These are phyloP conservation scores for Senna siamea DNA, from an alignment of 306 rosid genomes.

Conservation along the genomic window DNA sequence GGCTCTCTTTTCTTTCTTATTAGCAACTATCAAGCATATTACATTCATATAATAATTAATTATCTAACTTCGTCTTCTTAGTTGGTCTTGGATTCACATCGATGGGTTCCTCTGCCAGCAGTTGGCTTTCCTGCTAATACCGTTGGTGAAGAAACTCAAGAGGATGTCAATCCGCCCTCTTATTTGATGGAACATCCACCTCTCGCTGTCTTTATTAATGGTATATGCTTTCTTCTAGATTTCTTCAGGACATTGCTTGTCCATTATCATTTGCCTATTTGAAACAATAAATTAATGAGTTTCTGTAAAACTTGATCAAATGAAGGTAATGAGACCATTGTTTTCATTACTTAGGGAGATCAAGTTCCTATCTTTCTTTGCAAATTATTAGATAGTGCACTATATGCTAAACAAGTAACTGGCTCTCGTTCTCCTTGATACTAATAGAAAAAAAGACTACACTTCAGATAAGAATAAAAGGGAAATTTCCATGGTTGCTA, in stretches of 20 bases:
- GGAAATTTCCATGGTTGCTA: neutral
- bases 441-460: neutral
- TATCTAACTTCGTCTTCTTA: constrained; percentile 42
- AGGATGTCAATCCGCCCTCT: constrained; percentile 91
- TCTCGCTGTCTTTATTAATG: constrained; percentile 96
- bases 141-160: constrained; percentile 75
- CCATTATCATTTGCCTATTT: constrained; percentile 16
- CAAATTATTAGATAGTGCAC: neutral
- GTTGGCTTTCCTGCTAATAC: constrained; percentile 75
- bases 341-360: neutral
- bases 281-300: constrained; percentile 3
- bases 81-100: constrained; percentile 98
- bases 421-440: neutral
- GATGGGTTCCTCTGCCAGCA: constrained; percentile 96
- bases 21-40: constrained; percentile 6
- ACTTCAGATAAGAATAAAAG: neutral
- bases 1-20: constrained; percentile 35
- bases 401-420: neutral
- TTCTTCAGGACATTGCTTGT: constrained; percentile 28
- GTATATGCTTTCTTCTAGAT: constrained; percentile 51
- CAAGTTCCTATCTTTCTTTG: neutral
- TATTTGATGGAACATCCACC: constrained; percentile 98
- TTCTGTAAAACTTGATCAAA: constrained; percentile 1
- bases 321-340: neutral
- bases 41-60: neutral